Conservation (phyloP, 305 asterid species). For the Rubia balearica region DNA sequence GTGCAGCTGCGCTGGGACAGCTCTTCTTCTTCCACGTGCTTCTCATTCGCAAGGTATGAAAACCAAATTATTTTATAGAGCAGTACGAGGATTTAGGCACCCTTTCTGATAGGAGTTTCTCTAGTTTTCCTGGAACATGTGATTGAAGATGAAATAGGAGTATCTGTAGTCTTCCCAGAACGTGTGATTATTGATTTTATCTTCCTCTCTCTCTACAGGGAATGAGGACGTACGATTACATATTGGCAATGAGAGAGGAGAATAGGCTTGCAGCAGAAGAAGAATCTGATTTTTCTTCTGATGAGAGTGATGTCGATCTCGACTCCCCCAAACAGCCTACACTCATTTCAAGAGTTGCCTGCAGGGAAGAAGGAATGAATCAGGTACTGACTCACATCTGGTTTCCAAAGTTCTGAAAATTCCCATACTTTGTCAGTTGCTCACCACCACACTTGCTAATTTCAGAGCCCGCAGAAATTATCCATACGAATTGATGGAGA, state of each 20-base stretch:
- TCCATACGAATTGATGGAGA: constrained; percentile 74
- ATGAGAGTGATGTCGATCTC: constrained; percentile 32
- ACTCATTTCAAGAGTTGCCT: constrained; percentile 30
- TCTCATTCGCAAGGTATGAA: constrained; percentile 78
- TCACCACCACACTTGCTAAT: background rate
- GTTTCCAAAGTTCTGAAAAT: background rate
- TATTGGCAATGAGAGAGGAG: constrained; percentile 89
- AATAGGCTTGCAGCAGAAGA: constrained; percentile 55
- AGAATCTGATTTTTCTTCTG: constrained; percentile 71
- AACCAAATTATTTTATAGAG: too few relatives aligned
- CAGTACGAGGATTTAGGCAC: too few relatives aligned
- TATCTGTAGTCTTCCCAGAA: background rate
- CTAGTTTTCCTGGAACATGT: too few relatives aligned
- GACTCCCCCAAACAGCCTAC: constrained; percentile 54
- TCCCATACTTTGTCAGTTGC: background rate
- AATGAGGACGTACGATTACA: constrained; percentile 89
- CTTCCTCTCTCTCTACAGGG: constrained; percentile 39
- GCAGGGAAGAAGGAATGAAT: constrained; percentile 39
- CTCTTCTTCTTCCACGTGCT: constrained; percentile 82
- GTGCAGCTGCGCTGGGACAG: constrained; percentile 82
- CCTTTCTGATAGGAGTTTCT: too few relatives aligned
- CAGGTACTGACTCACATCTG: constrained; percentile 33
- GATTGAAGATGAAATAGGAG: background rate
- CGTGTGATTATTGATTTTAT: background rate
- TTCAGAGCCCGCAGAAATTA: constrained; percentile 53